Evolutionary conservation across 2,329 filamentous ascomycete species (phyloP), one percentile per base, ranked within the genome.

Genomic region (Aspergillus chevalieri): DNA sequence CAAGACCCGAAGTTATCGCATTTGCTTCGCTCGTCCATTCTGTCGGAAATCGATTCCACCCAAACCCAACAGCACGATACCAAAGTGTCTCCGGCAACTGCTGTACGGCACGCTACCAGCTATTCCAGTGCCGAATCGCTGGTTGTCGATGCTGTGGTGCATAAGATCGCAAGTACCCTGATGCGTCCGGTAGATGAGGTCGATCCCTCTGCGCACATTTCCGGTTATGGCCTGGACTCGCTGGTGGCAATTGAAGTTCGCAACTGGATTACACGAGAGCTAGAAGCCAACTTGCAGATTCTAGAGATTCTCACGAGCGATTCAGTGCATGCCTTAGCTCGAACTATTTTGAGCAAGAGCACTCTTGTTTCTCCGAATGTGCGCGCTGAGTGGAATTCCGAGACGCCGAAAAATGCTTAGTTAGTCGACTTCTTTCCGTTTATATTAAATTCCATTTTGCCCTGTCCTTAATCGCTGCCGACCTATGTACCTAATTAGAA

Each of bases 141-240:
- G 17, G 19, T 21, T 14, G 17, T 21, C 5, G 10, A 41, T 12
- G 77, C 75, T 0, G 62, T 79, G 7, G 68, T 76, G 15, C 65
- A 69, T 52, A 79, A 78, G 61, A 63, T 79, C 4, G 71, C 77
- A 0, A 68, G 69, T 0, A 70, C 78, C 6, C 68, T 80, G 50
- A 76, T 78, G 59, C 34, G 60, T 53, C 56, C 51, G 8, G 48
- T 48, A 21, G 60, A 55, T 15, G 58, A 61, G 3, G 52, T 63
- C 9, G 54, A 57, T 26, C 49, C 49, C 3, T 52, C 49, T 17
- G 55, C 48, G 38, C 50, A 57, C 1, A 39, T 66, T 17, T 46
- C 51, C 46, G 58, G 53, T 2, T 49, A 61, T 14, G 60, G 57
- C 12, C 53, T 65, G 38, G 65, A 67, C 44, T 66, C 63, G 1